These are phyloP conservation scores for Hymenoscyphus infarciens DNA, from an alignment of 2,329 filamentous ascomycete species.

Conservation along the genomic window DNA sequence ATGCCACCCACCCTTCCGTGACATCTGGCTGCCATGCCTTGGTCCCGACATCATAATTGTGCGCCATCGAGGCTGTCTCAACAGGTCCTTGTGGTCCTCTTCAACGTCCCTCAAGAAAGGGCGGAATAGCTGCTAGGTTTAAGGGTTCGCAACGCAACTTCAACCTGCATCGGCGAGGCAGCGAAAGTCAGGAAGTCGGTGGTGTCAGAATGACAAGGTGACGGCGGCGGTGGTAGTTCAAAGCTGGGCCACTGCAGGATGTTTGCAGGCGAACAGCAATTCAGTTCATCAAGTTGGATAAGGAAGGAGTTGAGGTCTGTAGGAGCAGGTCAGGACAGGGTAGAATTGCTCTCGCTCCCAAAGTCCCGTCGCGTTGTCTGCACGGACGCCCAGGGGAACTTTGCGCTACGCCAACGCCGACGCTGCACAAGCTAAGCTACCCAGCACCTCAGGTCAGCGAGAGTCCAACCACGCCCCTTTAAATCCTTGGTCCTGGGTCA, in stretches of 20 bases:
- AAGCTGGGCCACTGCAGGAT: conserved; percentile 17
- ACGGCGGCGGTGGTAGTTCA: conserved; percentile 7
- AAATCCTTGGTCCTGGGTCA: neutral
- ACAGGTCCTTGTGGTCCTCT: conserved; percentile 16
- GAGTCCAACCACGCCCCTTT: neutral
- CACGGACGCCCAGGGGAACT: neutral
- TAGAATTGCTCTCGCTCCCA: conserved; percentile 6
- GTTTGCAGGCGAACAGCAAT: conserved; percentile 6
- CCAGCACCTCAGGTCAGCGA: neutral
- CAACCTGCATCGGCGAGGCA: conserved; percentile 29
- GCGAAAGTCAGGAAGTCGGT: no score
- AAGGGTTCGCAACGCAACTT: conserved; percentile 22
- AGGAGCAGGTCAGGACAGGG: conserved; percentile 1
- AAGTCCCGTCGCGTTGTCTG: conserved; percentile 5
- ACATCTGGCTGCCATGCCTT: conserved; percentile 97
- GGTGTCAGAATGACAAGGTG: conserved; percentile 1
- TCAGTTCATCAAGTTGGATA: neutral
- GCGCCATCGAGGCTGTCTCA: conserved; percentile 62
- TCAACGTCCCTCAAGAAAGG: conserved; percentile 23
- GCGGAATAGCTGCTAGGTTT: conserved; percentile 17
- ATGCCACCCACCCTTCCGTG: conserved; percentile 95
- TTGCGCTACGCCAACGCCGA: neutral
- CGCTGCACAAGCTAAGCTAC: neutral
- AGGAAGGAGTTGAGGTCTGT: conserved; percentile 7
- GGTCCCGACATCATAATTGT: conserved; percentile 93